Base-by-base conservation (phyloP, 1,284 basidiomycete genomes). In the Golubevia sp. region DNA sequence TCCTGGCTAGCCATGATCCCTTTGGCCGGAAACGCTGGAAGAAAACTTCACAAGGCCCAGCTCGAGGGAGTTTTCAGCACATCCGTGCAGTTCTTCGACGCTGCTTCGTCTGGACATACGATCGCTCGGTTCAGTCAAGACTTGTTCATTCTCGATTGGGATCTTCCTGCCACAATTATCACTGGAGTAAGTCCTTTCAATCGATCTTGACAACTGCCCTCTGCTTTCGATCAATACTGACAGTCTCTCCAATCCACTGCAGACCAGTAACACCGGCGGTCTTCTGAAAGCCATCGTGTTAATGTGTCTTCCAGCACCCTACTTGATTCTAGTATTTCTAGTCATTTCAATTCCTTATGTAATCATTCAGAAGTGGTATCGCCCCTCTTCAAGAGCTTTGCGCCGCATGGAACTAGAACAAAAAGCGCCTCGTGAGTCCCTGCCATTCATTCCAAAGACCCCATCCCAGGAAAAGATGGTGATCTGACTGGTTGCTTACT, bases 61-160 rank as follows among this genome's bases (percentile, higher is more conserved):
- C 30, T 34, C 5, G 11, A 34, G 4, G 30, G 30, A 5, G 30
- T 34, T 34, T 34, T 34, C 30, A 55, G 53, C 0, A 66, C 74
- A 21, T 64, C 70, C 0, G 34, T 77, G 5, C 63, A 60, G 6
- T 73, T 73, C 59, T 77, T 77, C 57, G 56, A 57, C 44, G 64
- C 61, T 21, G 71, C 65, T 53, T 59, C 62, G 11, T 48, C 64
- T 21, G 74, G 74, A 1, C 66, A 66, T 38, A 66, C 75, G 58
- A 55, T 68, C 49, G 73, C 72, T 25, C 70, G 74, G 49, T 75
- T 75, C 53, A 74, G 73, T 27, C 73, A 75, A 30, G 74, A 76
- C 21, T 56, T 76, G 23, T 71, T 68, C 56, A 66, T 67, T 44
- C 21, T 75, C 13, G 73, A 75, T 44, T 64, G 59, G 51, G 61